Conservation (phyloP, 2,329 filamentous ascomycete genomes). For the Madurella fahalii region DNA sequence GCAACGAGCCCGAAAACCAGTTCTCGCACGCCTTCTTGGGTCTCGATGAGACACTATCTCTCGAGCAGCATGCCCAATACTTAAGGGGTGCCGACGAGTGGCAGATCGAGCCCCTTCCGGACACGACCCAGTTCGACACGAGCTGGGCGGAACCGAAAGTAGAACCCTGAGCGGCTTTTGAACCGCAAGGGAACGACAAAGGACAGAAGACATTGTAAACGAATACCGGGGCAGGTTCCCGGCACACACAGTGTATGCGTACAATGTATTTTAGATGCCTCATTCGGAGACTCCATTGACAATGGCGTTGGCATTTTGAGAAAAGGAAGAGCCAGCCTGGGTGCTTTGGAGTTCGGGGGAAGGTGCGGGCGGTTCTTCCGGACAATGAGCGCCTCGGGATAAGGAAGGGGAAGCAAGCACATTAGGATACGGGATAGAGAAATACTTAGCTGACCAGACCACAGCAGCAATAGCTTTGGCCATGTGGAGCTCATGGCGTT, state of each 20-base stretch:
- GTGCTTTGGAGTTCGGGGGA: background rate
- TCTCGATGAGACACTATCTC: conserved; percentile 28
- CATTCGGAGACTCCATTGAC: background rate
- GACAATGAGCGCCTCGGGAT: background rate
- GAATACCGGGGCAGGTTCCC: background rate
- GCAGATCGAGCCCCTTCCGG: conserved; percentile 26
- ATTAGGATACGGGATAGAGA: background rate
- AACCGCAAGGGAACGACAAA: background rate
- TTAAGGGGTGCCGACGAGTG: conserved; percentile 26
- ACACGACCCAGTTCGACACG: conserved; percentile 25
- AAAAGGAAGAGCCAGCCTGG: background rate
- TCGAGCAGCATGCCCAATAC: conserved; percentile 22
- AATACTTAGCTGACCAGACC: background rate
- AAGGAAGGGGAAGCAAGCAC: background rate
- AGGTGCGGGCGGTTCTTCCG: background rate
- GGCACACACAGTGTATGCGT: background rate
- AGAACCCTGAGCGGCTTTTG: conserved; percentile 5
- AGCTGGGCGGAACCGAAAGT: conserved; percentile 23
- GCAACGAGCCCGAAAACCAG: conserved; percentile 20
- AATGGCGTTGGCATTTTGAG: background rate
- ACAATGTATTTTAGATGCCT: background rate
- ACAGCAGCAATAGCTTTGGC: no score
- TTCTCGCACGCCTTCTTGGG: conserved; percentile 24
- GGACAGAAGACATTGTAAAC: background rate
- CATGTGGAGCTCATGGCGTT: background rate